phyloP scores from a whole-genome alignment of 306 rosid species.

The Phaseolus lunatus region DNA sequence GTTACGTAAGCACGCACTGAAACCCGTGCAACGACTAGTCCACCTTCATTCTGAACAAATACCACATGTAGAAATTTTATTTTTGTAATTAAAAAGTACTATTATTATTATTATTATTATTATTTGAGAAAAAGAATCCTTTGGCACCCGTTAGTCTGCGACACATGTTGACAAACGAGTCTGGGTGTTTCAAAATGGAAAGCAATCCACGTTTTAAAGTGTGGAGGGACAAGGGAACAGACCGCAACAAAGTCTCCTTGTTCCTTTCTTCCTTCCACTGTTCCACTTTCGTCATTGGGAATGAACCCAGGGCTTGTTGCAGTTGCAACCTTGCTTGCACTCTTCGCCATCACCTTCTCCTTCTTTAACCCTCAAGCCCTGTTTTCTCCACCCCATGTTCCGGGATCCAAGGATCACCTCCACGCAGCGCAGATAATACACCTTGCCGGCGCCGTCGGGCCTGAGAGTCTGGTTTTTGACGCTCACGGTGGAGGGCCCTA shows the following conservation, averaged over 20 bases:
- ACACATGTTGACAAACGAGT: neutral
- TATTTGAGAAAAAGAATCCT: neutral
- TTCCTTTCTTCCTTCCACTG: neutral
- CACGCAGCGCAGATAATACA: constrained; percentile 54
- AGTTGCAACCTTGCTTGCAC: constrained; percentile 53
- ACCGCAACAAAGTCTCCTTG: neutral
- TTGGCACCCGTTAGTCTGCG: neutral
- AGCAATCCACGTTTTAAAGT: neutral
- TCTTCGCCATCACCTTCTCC: constrained; percentile 43
- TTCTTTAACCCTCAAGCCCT: constrained; percentile 35
- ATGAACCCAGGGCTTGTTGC: constrained; percentile 51
- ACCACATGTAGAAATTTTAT: no score
- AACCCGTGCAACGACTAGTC: neutral
- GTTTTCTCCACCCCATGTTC: constrained; percentile 50
- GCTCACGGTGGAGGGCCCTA: constrained; percentile 76
- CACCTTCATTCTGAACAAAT: neutral
- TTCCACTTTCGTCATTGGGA: neutral
- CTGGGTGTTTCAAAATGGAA: neutral
- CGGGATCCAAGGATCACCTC: constrained; percentile 62
- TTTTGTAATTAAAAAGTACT: no score
- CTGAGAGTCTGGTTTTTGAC: constrained; percentile 90
- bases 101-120: no score
- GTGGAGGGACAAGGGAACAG: neutral
- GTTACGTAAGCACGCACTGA: no score
- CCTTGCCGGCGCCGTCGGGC: constrained; percentile 72